phyloP scores from a whole-genome alignment of 2,329 filamentous ascomycete genomes.

The Penicillium sp. region DNA sequence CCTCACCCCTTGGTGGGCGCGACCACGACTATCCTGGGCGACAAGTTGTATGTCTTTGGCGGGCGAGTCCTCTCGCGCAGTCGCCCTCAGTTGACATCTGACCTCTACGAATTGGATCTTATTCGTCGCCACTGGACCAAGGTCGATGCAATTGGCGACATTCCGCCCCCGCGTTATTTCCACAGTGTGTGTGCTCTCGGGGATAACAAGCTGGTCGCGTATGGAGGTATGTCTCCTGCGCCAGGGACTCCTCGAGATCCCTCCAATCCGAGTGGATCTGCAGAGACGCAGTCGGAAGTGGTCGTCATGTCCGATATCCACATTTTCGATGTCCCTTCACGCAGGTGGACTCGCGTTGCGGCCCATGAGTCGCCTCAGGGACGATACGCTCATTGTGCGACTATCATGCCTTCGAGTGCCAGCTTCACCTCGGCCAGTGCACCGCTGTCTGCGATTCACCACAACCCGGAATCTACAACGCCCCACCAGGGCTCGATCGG shows the following conservation, averaged over 20 bases:
- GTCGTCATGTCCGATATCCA: constrained; percentile 98
- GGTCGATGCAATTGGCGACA: constrained; percentile 78
- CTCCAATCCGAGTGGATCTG: constrained; percentile 37
- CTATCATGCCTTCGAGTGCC: constrained; percentile 85
- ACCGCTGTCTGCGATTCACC: constrained; percentile 82
- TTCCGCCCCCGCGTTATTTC: constrained; percentile 92
- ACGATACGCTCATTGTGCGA: constrained; percentile 94
- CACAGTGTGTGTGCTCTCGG: constrained; percentile 94
- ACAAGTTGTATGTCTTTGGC: constrained; percentile 96
- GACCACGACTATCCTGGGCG: constrained; percentile 90
- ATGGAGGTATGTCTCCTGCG: constrained; percentile 94
- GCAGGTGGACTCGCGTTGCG: constrained; percentile 82
- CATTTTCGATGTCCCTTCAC: constrained; percentile 84
- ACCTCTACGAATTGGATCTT: constrained; percentile 91
- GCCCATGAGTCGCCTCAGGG: constrained; percentile 85
- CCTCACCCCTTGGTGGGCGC: constrained; percentile 91
- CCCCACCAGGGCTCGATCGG: constrained; percentile 88
- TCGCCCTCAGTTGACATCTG: constrained; percentile 81
- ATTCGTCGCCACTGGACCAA: constrained; percentile 93
- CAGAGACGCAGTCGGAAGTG: constrained; percentile 79
- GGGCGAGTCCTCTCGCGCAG: constrained; percentile 84
- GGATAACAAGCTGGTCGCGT: constrained; percentile 95
- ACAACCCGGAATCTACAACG: constrained; percentile 81
- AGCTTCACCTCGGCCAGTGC: constrained; percentile 83
- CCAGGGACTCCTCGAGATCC: constrained; percentile 54